Evolutionary conservation across 2,329 filamentous ascomycete genomes (phyloP).

Genomic region (Didymella arachidicola): DNA sequence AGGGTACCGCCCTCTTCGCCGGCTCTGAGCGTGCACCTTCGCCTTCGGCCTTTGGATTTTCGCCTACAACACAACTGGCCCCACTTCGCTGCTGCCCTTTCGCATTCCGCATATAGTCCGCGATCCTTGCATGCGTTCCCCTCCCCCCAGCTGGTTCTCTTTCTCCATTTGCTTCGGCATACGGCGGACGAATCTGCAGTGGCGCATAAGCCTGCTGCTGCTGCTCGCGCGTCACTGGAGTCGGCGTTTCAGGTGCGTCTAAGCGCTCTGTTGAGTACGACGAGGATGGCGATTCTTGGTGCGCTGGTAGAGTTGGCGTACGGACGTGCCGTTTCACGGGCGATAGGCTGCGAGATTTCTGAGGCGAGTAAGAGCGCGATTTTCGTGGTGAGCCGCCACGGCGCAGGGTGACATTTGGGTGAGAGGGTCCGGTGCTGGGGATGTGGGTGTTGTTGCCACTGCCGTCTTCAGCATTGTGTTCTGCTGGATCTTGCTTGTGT

Average conservation of each 20-base stretch:
- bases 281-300: constrained; percentile 11
- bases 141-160: background rate
- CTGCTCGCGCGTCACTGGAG: constrained; percentile 30
- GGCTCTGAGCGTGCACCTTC: background rate
- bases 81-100: background rate
- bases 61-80: no score
- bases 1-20: background rate
- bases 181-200: constrained; percentile 12
- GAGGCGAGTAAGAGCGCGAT: constrained; percentile 1
- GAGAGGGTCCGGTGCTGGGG: constrained; percentile 6
- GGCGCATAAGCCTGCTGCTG: constrained; percentile 26
- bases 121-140: constrained; percentile 8
- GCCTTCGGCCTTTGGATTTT: background rate
- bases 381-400: constrained; percentile 16
- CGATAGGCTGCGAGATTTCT: constrained; percentile 1
- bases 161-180: background rate
- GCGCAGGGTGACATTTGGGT: background rate
- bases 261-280: constrained; percentile 3
- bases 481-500: background rate
- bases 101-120: constrained; percentile 15
- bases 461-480: background rate
- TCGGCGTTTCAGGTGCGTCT: constrained; percentile 32
- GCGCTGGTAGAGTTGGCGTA: constrained; percentile 9
- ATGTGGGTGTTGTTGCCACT: constrained; percentile 2
- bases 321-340: constrained; percentile 3